Conservation (phyloP, 2,329 filamentous ascomycete species). For the Dactylellina haptotyla region DNA sequence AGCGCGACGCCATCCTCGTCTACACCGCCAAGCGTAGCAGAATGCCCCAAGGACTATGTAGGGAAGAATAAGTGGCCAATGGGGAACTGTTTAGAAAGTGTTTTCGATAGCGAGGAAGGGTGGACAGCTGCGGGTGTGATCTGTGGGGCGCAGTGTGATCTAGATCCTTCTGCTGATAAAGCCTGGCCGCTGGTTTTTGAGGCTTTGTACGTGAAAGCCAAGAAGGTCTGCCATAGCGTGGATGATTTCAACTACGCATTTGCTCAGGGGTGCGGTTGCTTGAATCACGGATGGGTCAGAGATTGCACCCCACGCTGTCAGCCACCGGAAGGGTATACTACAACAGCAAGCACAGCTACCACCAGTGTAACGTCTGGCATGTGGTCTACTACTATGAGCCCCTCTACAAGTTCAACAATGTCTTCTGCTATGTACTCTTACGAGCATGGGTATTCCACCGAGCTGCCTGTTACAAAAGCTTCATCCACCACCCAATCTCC, state of each 20-base stretch:
- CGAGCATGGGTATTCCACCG: not conserved
- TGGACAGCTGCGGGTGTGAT: not conserved
- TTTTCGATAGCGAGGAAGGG: conserved; percentile 8
- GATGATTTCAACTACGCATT: conserved; percentile 10
- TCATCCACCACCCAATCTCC: not conserved
- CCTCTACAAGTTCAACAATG: not conserved
- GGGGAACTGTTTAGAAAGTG: conserved; percentile 26
- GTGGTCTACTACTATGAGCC: not conserved
- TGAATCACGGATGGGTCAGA: conserved; percentile 29
- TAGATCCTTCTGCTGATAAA: not conserved
- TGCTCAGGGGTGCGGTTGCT: conserved; percentile 32
- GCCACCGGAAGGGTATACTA: conserved; percentile 14
- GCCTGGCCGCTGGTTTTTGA: conserved; percentile 9
- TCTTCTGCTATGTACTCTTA: not conserved
- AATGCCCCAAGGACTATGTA: conserved; percentile 14
- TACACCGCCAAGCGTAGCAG: not conserved
- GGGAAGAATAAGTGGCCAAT: conserved; percentile 17
- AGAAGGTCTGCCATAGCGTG: not conserved
- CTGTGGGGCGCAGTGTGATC: conserved; percentile 29
- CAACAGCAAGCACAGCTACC: not conserved
- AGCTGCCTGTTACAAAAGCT: not conserved
- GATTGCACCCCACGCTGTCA: conserved; percentile 17
- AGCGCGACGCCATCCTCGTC: not conserved
- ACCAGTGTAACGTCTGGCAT: not conserved
- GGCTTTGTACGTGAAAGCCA: not conserved